Conservation (phyloP, 2,329 filamentous ascomycete species). For the Pestalotiopsis sp. region DNA sequence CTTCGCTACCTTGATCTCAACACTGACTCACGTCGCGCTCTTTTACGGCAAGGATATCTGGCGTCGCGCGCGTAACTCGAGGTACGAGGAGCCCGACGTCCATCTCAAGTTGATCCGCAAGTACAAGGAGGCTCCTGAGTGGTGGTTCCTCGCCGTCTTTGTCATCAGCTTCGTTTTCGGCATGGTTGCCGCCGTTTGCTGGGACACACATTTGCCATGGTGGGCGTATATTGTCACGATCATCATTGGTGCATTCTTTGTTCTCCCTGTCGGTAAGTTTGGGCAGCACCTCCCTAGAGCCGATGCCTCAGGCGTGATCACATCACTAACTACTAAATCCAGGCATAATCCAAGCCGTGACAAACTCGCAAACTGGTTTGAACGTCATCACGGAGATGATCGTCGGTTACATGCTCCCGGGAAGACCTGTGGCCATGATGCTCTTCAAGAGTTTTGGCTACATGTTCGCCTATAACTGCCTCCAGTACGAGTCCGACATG, state of each 20-base stretch:
- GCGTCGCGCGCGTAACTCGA: conserved; percentile 36
- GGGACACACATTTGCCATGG: conserved; percentile 43
- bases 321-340: neutral
- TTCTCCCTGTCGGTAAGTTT: conserved; percentile 11
- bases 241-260: conserved; percentile 11
- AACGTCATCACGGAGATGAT: conserved; percentile 71
- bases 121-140: conserved; percentile 57
- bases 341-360: conserved; percentile 11
- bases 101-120: conserved; percentile 58
- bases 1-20: conserved; percentile 57
- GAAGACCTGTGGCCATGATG: conserved; percentile 74
- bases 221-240: conserved; percentile 13
- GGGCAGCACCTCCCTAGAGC: neutral
- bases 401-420: conserved; percentile 74
- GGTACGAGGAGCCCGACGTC: conserved; percentile 49
- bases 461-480: conserved; percentile 12
- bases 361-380: conserved; percentile 37
- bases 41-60: conserved; percentile 55
- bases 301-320: neutral
- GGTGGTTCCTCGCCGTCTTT: conserved; percentile 57
- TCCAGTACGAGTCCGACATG: conserved; percentile 36
- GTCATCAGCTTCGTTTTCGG: conserved; percentile 50
- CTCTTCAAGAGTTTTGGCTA: conserved; percentile 68
- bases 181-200: conserved; percentile 37
- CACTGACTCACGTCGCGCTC: conserved; percentile 53